Percentiles rank a stretch among this genome's conserved stretches.
These are phyloP conservation scores for Mycena belliarum DNA, from an alignment of 768 basidiomycete genomes.

Conservation along the genomic window DNA sequence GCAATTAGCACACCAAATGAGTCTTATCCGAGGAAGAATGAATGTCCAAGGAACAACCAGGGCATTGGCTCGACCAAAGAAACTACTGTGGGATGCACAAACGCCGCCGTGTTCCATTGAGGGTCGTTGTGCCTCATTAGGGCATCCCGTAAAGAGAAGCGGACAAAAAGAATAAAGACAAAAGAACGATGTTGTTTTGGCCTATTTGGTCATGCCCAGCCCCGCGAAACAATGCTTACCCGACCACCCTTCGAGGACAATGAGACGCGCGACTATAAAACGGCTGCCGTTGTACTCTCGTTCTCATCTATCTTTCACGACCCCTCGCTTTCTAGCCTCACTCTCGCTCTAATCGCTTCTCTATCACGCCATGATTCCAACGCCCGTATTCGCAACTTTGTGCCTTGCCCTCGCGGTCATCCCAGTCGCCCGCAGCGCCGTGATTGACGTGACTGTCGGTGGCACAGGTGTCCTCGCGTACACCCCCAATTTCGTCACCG, in stretches of 20 bases:
- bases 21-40: no score
- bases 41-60: no score
- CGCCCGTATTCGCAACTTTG: conserved; percentile 24
- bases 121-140: no score
- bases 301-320: not conserved
- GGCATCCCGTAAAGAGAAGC: no score
- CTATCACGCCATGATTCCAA: conserved; percentile 20
- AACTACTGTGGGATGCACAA: no score
- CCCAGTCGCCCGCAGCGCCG: conserved; percentile 35
- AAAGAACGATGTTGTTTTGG: no score
- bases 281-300: not conserved
- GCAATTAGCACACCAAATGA: no score
- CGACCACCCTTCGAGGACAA: not conserved
- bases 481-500: conserved; percentile 32
- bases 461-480: conserved; percentile 43
- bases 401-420: conserved; percentile 33
- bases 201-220: not conserved
- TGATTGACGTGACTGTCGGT: conserved; percentile 49
- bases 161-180: no score
- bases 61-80: no score
- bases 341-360: conserved; percentile 7
- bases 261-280: not conserved
- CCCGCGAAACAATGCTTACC: not conserved
- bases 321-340: conserved; percentile 8
- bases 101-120: no score